Conservation (phyloP, 2,329 filamentous ascomycete genomes). For the Ceratocystis lukuohia region DNA sequence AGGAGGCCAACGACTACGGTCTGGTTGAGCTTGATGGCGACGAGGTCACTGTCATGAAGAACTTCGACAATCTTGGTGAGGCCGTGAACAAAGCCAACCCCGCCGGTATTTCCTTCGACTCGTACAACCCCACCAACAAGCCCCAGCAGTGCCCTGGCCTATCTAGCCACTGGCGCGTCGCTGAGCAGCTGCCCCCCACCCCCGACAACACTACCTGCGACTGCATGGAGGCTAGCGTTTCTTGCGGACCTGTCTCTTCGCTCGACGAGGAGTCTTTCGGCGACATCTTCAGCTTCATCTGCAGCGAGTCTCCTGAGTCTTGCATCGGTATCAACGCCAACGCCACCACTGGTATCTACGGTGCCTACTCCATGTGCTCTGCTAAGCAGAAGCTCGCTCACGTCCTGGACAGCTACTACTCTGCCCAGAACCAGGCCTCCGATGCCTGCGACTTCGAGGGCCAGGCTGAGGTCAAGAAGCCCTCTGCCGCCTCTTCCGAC, state of each 20-base stretch:
- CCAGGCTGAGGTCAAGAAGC: slow-evolving; percentile 43
- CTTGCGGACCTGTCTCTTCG: slow-evolving; percentile 51
- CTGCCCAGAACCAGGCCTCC: slow-evolving; percentile 37
- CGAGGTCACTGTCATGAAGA: slow-evolving; percentile 51
- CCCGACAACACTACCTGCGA: slow-evolving; percentile 67
- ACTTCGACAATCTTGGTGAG: slow-evolving; percentile 60
- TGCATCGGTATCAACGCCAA: slow-evolving; percentile 59
- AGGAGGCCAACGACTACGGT: slow-evolving; percentile 81
- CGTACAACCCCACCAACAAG: slow-evolving; percentile 64
- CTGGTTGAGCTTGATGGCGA: slow-evolving; percentile 50
- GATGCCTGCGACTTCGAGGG: slow-evolving; percentile 61
- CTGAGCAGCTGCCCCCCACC: slow-evolving; percentile 59
- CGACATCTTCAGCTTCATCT: slow-evolving; percentile 61
- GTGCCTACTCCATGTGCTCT: slow-evolving; percentile 66
- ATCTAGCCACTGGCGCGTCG: slow-evolving; percentile 53
- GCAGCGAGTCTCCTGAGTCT: slow-evolving; percentile 40
- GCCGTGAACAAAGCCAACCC: slow-evolving; percentile 57
- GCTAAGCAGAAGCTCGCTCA: slow-evolving; percentile 57
- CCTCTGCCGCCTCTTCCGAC: slow-evolving; percentile 33
- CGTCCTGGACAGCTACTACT: slow-evolving; percentile 62
- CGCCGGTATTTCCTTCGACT: slow-evolving; percentile 47
- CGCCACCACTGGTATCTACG: slow-evolving; percentile 54
- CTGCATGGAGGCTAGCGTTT: slow-evolving; percentile 68
- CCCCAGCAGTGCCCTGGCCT: slow-evolving; percentile 53
- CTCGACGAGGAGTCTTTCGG: slow-evolving; percentile 47